These are phyloP conservation scores for Pyrenochaeta sp. DNA, from an alignment of 2,329 filamentous ascomycete genomes.

Conservation along the genomic window DNA sequence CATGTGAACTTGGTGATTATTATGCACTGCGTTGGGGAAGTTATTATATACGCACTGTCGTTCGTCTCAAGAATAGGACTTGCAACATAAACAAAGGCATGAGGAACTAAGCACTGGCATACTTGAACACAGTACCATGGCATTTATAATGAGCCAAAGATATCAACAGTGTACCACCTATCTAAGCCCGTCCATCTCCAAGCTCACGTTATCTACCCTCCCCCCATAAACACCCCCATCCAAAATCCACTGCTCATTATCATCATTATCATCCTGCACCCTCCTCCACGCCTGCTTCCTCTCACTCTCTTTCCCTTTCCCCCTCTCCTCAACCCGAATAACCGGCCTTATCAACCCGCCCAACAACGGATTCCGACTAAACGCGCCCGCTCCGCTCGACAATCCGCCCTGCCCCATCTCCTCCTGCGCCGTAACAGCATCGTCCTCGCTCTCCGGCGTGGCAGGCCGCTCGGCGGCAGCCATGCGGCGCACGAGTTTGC, in stretches of 20 bases:
- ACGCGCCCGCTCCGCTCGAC: constrained; percentile 60
- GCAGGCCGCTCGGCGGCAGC: constrained; percentile 65
- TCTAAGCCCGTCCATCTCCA: constrained; percentile 22
- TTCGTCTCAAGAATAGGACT: no score
- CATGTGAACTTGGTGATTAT: no score
- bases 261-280: constrained; percentile 61
- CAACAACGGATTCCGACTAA: constrained; percentile 73
- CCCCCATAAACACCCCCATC: constrained; percentile 59
- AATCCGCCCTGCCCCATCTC: constrained; percentile 25
- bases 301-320: constrained; percentile 49
- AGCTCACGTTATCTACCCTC: constrained; percentile 20
- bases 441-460: constrained; percentile 58
- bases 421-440: constrained; percentile 41
- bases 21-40: no score
- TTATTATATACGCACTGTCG: no score
- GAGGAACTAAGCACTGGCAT: no score
- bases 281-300: constrained; percentile 56
- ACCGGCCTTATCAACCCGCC: constrained; percentile 71
- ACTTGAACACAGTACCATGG: no score
- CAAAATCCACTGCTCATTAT: constrained; percentile 62
- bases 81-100: no score
- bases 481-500: constrained; percentile 78
- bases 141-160: no score
- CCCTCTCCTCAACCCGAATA: constrained; percentile 60
- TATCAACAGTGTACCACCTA: no score